Conservation (phyloP, 768 basidiomycete species). For the Asterophora parasitica region DNA sequence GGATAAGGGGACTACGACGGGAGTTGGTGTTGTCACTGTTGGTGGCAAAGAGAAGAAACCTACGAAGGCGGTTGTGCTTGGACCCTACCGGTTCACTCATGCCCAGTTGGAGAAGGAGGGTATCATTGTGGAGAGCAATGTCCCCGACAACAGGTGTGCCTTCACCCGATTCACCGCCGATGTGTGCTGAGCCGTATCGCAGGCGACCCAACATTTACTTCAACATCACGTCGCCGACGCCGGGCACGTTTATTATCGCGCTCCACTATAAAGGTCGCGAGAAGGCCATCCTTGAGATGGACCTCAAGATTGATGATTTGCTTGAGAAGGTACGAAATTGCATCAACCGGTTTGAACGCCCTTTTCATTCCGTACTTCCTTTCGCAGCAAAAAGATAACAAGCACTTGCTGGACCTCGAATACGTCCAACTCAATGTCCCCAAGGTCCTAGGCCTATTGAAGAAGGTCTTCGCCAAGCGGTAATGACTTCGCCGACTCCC, state of each 20-base stretch:
- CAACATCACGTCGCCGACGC: constrained; percentile 96
- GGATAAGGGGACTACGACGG: constrained; percentile 83
- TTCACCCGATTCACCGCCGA: not conserved
- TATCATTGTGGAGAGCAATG: constrained; percentile 98
- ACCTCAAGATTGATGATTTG: constrained; percentile 96
- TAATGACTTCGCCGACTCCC: constrained; percentile 32
- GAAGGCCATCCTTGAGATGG: constrained; percentile 99
- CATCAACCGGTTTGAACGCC: not conserved
- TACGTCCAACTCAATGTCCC: constrained; percentile 97
- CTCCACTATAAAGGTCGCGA: constrained; percentile 98
- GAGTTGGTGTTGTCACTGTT: constrained; percentile 91
- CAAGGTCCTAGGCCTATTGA: constrained; percentile 86
- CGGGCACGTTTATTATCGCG: constrained; percentile 98
- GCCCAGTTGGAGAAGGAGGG: constrained; percentile 98
- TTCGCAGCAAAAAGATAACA: constrained; percentile 95
- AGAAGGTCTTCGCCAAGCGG: constrained; percentile 90
- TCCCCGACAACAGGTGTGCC: constrained; percentile 90
- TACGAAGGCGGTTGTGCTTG: constrained; percentile 77
- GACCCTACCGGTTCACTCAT: constrained; percentile 97
- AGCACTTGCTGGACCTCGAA: constrained; percentile 92
- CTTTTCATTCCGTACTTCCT: not conserved
- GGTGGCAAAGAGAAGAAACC: constrained; percentile 98
- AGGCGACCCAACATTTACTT: constrained; percentile 98
- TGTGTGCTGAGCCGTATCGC: not conserved
- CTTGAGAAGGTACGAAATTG: constrained; percentile 77